Evolutionary conservation across 306 rosid genomes (phyloP).

Genomic region (Sindora glabra): DNA sequence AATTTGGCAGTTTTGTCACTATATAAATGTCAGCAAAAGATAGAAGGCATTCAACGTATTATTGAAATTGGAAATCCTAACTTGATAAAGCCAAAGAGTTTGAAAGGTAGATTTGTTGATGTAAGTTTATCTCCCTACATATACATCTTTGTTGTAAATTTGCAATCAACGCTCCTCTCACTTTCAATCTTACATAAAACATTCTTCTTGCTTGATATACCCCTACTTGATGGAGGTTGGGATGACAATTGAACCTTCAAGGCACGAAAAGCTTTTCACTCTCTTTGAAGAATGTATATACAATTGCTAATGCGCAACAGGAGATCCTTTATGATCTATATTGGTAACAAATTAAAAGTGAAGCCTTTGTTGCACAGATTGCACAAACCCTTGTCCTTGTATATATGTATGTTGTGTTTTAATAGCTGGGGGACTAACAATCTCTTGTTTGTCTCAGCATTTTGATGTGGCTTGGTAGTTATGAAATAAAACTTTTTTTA

Average conservation of each 20-base stretch:
- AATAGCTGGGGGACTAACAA: no score
- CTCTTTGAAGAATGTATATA: conserved; percentile 11
- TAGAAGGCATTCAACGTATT: conserved; percentile 73
- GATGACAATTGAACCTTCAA: conserved; percentile 81
- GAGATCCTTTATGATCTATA: background rate
- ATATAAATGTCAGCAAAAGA: conserved; percentile 48
- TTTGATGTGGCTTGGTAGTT: no score
- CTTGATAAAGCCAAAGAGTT: conserved; percentile 60
- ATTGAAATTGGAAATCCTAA: conserved; percentile 94
- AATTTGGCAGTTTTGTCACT: background rate
- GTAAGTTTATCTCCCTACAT: conserved; percentile 42
- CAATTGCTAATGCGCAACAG: background rate
- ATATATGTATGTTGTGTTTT: no score
- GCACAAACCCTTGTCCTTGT: no score
- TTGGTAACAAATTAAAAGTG: no score
- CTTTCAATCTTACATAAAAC: no score
- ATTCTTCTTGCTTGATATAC: no score
- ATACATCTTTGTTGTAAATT: conserved; percentile 9
- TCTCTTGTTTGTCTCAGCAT: no score
- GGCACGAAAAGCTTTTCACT: conserved; percentile 76
- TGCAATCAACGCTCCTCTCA: no score
- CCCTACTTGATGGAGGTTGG: conserved; percentile 49
- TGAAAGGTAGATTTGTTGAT: conserved; percentile 71
- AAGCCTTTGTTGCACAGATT: no score
- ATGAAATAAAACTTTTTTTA: no score